These are phyloP conservation scores for Ganoderma sinense DNA, from an alignment of 1,284 basidiomycete species.

Conservation along the genomic window DNA sequence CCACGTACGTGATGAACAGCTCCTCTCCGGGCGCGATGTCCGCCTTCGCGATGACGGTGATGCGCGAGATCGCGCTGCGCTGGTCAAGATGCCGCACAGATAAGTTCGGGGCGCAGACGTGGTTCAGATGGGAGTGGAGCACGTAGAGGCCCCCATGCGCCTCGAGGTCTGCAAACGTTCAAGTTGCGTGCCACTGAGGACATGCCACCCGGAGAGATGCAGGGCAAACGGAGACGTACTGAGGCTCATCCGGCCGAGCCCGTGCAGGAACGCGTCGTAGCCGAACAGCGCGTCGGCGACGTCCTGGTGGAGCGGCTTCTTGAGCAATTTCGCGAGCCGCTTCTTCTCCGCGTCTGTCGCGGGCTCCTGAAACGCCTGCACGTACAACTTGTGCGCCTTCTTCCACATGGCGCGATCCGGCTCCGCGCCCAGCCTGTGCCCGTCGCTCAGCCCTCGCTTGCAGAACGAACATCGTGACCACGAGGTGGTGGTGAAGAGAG, in stretches of 20 bases:
- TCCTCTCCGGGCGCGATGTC: constrained; percentile 80
- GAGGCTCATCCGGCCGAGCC: constrained; percentile 85
- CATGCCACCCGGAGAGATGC: neutral
- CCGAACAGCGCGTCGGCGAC: constrained; percentile 71
- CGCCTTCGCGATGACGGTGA: constrained; percentile 72
- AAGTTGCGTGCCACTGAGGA: no score
- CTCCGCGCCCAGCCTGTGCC: constrained; percentile 46
- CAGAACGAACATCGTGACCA: neutral
- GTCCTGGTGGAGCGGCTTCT: constrained; percentile 60
- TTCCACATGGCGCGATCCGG: constrained; percentile 71
- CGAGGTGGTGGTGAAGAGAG: no score
- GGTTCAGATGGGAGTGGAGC: constrained; percentile 89
- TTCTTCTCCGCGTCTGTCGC: constrained; percentile 57
- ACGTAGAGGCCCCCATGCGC: constrained; percentile 87
- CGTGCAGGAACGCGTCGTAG: constrained; percentile 75
- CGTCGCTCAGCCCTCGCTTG: constrained; percentile 4
- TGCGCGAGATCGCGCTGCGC: constrained; percentile 68
- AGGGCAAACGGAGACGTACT: constrained; percentile 56
- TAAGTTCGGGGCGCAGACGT: constrained; percentile 81
- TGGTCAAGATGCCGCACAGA: constrained; percentile 76
- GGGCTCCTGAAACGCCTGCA: constrained; percentile 66
- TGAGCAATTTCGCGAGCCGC: constrained; percentile 63
- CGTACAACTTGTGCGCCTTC: constrained; percentile 61
- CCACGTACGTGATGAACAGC: constrained; percentile 81
- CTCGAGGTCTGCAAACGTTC: constrained; percentile 68